These are phyloP conservation scores for Paraconiothyrium brasiliense DNA, from an alignment of 2,329 filamentous ascomycete species.

Conservation along the genomic window DNA sequence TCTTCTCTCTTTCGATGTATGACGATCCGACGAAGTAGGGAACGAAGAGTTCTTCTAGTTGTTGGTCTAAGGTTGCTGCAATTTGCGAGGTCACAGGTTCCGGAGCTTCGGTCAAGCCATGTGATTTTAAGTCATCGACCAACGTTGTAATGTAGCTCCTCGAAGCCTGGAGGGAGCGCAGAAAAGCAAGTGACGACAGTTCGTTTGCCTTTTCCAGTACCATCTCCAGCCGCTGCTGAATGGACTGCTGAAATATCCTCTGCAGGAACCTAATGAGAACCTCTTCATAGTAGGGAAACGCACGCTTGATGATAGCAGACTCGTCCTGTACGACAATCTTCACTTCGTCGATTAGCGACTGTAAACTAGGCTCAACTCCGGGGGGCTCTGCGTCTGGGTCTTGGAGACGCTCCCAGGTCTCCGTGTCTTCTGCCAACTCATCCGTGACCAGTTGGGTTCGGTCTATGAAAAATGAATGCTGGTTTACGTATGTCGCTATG, in stretches of 20 bases:
- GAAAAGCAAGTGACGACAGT: slow-evolving; percentile 89
- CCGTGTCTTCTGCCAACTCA: slow-evolving; percentile 78
- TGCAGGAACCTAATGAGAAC: slow-evolving; percentile 94
- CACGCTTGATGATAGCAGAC: slow-evolving; percentile 93
- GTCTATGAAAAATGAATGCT: slow-evolving; percentile 99
- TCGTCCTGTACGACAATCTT: slow-evolving; percentile 96
- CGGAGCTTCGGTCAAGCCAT: slow-evolving; percentile 94
- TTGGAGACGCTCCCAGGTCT: slow-evolving; percentile 86
- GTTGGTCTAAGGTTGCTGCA: slow-evolving; percentile 73
- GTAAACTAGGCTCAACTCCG: slow-evolving; percentile 88
- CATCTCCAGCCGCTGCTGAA: slow-evolving; percentile 94
- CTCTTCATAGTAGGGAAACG: slow-evolving; percentile 95
- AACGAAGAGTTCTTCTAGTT: slow-evolving; percentile 72
- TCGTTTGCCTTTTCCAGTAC: slow-evolving; percentile 93
- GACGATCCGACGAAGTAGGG: slow-evolving; percentile 72
- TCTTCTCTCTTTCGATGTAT: slow-evolving; percentile 72
- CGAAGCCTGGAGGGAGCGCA: slow-evolving; percentile 89
- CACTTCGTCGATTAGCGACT: slow-evolving; percentile 92
- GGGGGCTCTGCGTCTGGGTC: slow-evolving; percentile 94
- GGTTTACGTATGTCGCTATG: slow-evolving; percentile 95
- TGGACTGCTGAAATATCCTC: slow-evolving; percentile 95
- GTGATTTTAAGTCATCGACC: slow-evolving; percentile 91
- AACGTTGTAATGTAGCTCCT: slow-evolving; percentile 86
- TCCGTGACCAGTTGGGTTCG: slow-evolving; percentile 90
- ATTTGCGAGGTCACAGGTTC: slow-evolving; percentile 90